phyloP scores from a whole-genome alignment of 2,329 filamentous ascomycete species.

The Diplocarpon mali region DNA sequence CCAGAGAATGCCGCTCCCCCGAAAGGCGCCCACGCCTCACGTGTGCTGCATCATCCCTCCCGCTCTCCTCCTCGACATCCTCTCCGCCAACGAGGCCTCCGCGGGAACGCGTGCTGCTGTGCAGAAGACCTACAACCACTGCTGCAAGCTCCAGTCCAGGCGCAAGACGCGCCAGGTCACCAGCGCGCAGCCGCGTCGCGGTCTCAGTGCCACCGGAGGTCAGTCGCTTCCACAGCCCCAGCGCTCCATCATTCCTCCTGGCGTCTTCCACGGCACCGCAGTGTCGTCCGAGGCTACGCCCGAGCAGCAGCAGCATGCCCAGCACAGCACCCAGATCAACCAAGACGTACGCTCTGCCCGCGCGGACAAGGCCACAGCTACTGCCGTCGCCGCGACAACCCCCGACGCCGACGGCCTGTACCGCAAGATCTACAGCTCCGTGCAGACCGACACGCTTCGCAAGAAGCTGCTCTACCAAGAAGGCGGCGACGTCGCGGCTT shows the following conservation, averaged over 20 bases:
- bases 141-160: conserved; percentile 3
- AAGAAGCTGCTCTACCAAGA: conserved; percentile 11
- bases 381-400: not conserved
- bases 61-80: conserved; percentile 5
- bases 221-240: conserved; percentile 1
- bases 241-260: conserved; percentile 5
- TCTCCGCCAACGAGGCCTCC: conserved; percentile 2
- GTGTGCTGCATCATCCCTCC: conserved; percentile 8
- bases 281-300: conserved; percentile 1
- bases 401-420: conserved; percentile 1
- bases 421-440: conserved; percentile 8
- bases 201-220: conserved; percentile 1
- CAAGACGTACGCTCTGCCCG: conserved; percentile 1
- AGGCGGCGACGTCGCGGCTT: not conserved
- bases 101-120: conserved; percentile 5
- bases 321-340: conserved; percentile 3
- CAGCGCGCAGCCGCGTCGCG: not conserved
- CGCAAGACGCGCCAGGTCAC: not conserved
- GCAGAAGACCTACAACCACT: conserved; percentile 6
- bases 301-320: conserved; percentile 3
- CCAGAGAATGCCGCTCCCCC: not conserved
- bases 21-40: not conserved
- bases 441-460: conserved; percentile 7
- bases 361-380: not conserved
- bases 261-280: conserved; percentile 5